A percentile compares a stretch with the other conserved stretches of the same genome.
phyloP scores from a whole-genome alignment of 2,329 filamentous ascomycete species.

The Penicillium concentricum region DNA sequence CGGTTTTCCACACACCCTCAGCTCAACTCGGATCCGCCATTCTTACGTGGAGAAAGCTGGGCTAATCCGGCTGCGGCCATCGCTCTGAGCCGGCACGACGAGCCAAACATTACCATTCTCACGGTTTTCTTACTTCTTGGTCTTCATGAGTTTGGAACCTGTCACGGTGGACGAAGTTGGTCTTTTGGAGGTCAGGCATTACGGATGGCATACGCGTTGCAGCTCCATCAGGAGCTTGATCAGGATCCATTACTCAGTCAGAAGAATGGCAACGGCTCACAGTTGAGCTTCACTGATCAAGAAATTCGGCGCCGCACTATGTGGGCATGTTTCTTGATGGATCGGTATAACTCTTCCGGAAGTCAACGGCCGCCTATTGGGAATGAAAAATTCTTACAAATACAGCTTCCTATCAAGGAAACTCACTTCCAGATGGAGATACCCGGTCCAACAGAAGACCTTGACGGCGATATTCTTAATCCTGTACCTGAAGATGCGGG shows the following conservation, averaged over 20 bases:
- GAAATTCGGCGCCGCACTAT: constrained; percentile 92
- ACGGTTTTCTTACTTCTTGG: constrained; percentile 86
- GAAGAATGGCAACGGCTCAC: constrained; percentile 56
- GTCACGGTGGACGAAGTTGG: constrained; percentile 94
- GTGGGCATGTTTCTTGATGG: constrained; percentile 98
- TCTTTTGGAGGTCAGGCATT: constrained; percentile 92
- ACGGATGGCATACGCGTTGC: constrained; percentile 93
- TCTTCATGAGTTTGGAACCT: constrained; percentile 94
- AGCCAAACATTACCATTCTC: constrained; percentile 92
- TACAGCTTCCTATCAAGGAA: constrained; percentile 89
- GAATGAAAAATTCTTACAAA: constrained; percentile 81
- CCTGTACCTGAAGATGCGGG: constrained; percentile 63
- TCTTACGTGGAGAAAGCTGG: constrained; percentile 88
- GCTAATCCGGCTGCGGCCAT: constrained; percentile 84
- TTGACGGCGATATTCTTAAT: constrained; percentile 69
- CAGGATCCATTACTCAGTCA: constrained; percentile 68
- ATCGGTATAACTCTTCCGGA: constrained; percentile 93
- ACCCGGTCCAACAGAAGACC: constrained; percentile 78
- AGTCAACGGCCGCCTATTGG: constrained; percentile 90
- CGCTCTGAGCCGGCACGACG: constrained; percentile 81
- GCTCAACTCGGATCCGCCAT: constrained; percentile 72
- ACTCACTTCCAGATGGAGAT: constrained; percentile 88
- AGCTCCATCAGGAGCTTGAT: constrained; percentile 88
- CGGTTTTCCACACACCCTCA: constrained; percentile 89
- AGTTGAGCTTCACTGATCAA: constrained; percentile 84